Percentiles rank a stretch among this genome's conserved stretches.
Evolutionary conservation across 2,329 filamentous ascomycete genomes (phyloP).

Genomic region (Pseudogymnoascus sp.): DNA sequence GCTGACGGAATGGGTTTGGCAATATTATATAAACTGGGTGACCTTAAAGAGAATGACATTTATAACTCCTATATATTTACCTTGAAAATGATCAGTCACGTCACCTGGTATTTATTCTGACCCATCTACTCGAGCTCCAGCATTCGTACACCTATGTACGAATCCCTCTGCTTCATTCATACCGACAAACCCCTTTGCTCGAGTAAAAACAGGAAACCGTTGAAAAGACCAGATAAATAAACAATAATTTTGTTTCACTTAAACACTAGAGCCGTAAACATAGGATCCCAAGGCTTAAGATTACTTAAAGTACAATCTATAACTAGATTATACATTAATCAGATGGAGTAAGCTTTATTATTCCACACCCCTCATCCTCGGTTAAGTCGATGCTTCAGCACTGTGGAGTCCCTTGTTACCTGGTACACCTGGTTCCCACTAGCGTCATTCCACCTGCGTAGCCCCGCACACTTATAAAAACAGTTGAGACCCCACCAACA

Average conservation of each 20-base stretch:
- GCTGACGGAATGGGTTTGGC: not conserved
- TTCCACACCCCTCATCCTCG: not conserved
- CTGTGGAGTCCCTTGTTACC: not conserved
- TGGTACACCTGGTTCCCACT: not conserved
- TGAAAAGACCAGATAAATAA: not conserved
- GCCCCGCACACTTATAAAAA: not conserved
- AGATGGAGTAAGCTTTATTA: not conserved
- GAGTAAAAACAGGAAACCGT: no score
- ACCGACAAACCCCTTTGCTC: no score
- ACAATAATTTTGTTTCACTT: not conserved
- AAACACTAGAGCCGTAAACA: not conserved
- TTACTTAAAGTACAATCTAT: not conserved
- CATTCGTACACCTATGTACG: no score
- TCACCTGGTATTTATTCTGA: not conserved
- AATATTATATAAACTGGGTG: not conserved
- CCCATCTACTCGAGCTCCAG: no score
- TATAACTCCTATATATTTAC: not conserved
- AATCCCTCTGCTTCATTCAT: no score
- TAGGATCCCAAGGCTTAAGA: not conserved
- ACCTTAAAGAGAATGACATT: not conserved
- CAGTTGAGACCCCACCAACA: not conserved
- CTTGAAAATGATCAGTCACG: not conserved
- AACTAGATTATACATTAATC: not conserved
- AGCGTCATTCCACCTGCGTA: not conserved
- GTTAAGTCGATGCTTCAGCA: not conserved